Base-by-base conservation (phyloP, 352 stramenopile genomes). In the Blastocystis sp. region DNA sequence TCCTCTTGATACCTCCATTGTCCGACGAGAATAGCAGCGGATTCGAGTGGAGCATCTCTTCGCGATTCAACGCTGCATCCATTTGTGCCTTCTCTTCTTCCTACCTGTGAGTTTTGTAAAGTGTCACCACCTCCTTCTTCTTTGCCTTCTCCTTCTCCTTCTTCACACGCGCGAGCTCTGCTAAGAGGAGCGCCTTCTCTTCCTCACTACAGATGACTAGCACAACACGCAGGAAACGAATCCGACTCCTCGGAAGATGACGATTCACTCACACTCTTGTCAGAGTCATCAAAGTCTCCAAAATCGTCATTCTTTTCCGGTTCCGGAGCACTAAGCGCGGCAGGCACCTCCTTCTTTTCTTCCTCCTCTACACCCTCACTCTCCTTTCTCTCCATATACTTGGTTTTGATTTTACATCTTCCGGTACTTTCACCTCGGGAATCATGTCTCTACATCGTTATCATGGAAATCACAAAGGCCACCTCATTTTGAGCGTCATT, bases 81-180 rank as follows among this genome's bases (percentile, higher is more conserved):
- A 97, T 93, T 2, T 93, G 89, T 28, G 89, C 91, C 45, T 93
- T 92, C 74, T 94, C 93, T 19, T 93, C 93, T 64, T 94, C 92
- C n/a, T 94, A 77, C 60, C 41, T 9, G 2, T 77, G 2, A 77
- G 19, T 34, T 14, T 0, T 41, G 19, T 2, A 2, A 53, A 19
- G 2, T 19, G 60, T 1, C n/a, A 9, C 92, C 79, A 93, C 91
- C 89, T 98, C 96, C 41, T 93, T 94, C 43, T 93, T 88, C 28
- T 95, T 92, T 70, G 95, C 94, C 48, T 96, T 94, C 89, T 98
- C 95, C 17, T 96, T 93, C 90, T 99, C 96, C 60, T 94, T 92
- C 84, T 96, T 95, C 89, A 99, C 98, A 91, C 98, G 98, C 77
- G 97, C 96, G 34, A 99, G 90, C 90, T 99, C 96, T 2, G 93